A percentile compares a stretch with the other conserved stretches of the same genome.
phyloP scores from a whole-genome alignment of 140 eudicot species.

The Erigeron philadelphicus region DNA sequence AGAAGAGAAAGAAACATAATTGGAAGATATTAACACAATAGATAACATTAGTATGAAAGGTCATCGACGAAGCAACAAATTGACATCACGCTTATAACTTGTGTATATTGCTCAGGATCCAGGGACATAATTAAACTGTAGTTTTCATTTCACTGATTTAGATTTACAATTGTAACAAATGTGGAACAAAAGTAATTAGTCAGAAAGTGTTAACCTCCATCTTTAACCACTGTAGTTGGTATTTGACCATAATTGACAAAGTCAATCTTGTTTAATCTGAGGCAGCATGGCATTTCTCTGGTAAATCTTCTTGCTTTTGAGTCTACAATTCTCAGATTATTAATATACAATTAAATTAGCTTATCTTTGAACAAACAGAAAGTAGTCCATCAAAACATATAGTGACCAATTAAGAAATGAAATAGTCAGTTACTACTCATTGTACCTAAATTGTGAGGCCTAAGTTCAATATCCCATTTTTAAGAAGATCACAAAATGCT shows the following conservation, averaged over 20 bases:
- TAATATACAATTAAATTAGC: slow-evolving; percentile 2
- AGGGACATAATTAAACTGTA: slow-evolving; percentile 1
- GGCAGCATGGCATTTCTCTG: slow-evolving; percentile 68
- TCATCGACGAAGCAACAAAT: too few species aligned
- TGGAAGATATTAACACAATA: too few species aligned
- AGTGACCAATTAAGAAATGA: background rate
- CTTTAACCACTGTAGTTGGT: slow-evolving; percentile 57
- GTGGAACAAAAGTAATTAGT: slow-evolving; percentile 16
- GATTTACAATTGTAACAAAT: slow-evolving; percentile 18
- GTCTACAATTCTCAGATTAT: slow-evolving; percentile 38
- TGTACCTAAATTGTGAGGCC: slow-evolving; percentile 31
- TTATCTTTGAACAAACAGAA: background rate
- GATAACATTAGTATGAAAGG: too few species aligned
- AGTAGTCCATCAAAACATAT: background rate
- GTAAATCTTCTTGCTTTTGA: slow-evolving; percentile 61
- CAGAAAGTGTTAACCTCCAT: slow-evolving; percentile 37
- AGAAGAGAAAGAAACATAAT: too few species aligned
- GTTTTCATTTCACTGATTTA: slow-evolving; percentile 8
- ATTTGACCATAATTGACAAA: slow-evolving; percentile 55
- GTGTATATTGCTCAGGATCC: slow-evolving; percentile 17
- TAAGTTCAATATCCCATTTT: slow-evolving; percentile 27
- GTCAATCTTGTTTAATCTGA: background rate
- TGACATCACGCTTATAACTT: too few species aligned
- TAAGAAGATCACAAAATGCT: slow-evolving; percentile 73
- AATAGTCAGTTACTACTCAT: too few species aligned